Conservation (phyloP, 495 filamentous ascomycete genomes). For the Penicillium verhagenii region DNA sequence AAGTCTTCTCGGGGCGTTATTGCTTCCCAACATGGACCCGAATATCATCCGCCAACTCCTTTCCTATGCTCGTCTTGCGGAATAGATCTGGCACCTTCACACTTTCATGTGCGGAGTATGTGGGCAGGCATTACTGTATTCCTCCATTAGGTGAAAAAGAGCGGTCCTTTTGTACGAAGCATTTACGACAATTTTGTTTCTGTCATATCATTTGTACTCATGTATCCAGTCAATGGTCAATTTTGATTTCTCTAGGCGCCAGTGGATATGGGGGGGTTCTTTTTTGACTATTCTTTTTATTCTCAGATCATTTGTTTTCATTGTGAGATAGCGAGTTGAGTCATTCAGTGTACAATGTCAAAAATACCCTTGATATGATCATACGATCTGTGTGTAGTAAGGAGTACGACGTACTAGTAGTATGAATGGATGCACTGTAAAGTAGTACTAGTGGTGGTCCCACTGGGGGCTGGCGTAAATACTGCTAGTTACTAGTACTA, state of each 20-base stretch:
- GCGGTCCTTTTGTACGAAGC: conserved; percentile 10
- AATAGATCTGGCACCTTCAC: conserved; percentile 21
- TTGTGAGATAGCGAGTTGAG: conserved; percentile 39
- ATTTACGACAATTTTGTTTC: conserved; percentile 27
- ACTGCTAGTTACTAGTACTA: too few relatives aligned
- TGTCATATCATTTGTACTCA: conserved; percentile 35
- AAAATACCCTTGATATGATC: conserved; percentile 41
- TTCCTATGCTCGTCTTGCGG: conserved; percentile 65
- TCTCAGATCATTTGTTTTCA: conserved; percentile 17
- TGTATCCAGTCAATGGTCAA: conserved; percentile 25
- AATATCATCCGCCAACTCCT: conserved; percentile 70
- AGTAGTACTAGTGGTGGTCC: too few relatives aligned
- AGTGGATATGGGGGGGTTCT: conserved; percentile 23
- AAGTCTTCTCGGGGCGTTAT: conserved; percentile 64
- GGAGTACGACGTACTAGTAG: not conserved
- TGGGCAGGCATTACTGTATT: conserved; percentile 1
- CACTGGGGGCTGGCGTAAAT: too few relatives aligned
- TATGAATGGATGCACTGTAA: too few relatives aligned
- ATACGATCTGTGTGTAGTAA: conserved; percentile 10
- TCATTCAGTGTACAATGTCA: conserved; percentile 43
- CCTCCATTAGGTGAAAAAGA: not conserved
- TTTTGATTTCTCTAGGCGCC: conserved; percentile 22
- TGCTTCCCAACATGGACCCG: conserved; percentile 58
- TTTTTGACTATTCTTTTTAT: conserved; percentile 14
- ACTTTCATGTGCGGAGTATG: not conserved